These are phyloP conservation scores for apple (Malus domestica) DNA, from an alignment of 306 rosid species.

Conservation along the genomic window DNA sequence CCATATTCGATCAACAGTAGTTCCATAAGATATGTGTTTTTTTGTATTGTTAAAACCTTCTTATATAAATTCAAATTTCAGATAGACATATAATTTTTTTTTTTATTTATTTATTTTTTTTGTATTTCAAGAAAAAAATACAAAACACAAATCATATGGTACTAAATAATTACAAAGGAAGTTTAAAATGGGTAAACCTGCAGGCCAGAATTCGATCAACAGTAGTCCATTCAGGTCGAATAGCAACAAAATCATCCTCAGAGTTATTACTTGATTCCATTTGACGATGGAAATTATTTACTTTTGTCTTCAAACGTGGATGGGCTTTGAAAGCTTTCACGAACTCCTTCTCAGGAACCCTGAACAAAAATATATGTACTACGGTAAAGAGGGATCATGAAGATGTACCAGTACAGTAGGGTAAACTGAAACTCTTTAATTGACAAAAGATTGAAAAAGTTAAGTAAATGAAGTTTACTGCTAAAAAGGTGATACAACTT, in stretches of 20 bases:
- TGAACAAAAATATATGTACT: conserved; percentile 18
- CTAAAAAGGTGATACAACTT: not conserved
- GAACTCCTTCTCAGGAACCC: conserved; percentile 97
- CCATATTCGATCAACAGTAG: no score
- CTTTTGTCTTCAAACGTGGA: conserved; percentile 81
- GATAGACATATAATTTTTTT: not conserved
- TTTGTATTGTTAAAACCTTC: not conserved
- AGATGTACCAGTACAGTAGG: not conserved
- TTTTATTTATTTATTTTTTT: not conserved
- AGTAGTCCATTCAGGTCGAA: conserved; percentile 98
- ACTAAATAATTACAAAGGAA: conserved; percentile 16
- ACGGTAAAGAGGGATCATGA: conserved; percentile 6
- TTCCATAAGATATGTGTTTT: no score
- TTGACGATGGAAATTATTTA: conserved; percentile 81
- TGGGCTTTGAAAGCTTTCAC: conserved; percentile 78
- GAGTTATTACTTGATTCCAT: conserved; percentile 54
- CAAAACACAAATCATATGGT: not conserved
- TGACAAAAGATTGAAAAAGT: conserved; percentile 7
- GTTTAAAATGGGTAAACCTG: conserved; percentile 51
- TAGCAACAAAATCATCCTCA: conserved; percentile 89
- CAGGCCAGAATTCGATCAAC: conserved; percentile 88
- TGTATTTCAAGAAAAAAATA: conserved; percentile 2
- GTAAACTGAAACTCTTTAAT: conserved; percentile 25
- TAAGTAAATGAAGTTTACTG: not conserved
- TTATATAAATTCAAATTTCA: not conserved